phyloP scores from a whole-genome alignment of 164 flowering plant species.

The Vitis rotundifolia region DNA sequence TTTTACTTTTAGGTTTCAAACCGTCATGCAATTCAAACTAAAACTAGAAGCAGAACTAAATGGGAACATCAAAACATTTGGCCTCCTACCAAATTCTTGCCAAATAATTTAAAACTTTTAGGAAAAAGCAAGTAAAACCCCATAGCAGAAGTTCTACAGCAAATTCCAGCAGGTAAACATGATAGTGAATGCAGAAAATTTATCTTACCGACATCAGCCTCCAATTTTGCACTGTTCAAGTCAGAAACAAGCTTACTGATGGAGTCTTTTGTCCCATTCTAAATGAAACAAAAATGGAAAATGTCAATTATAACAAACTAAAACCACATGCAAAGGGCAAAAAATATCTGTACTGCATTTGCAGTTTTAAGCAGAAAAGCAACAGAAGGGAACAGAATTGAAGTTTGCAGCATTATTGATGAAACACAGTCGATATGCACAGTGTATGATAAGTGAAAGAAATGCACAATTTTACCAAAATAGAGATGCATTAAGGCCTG shows the following conservation, averaged over 20 bases:
- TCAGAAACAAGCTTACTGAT: slow-evolving; percentile 89
- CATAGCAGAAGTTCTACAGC: not conserved
- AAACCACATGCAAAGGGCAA: not conserved
- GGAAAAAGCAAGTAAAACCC: not conserved
- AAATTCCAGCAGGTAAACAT: not conserved
- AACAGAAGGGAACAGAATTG: too few species aligned
- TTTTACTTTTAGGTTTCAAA: too few species aligned
- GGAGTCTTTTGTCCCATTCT: slow-evolving; percentile 95
- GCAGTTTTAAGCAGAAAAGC: too few species aligned
- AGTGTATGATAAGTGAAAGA: too few species aligned
- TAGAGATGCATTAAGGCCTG: too few species aligned
- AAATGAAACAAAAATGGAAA: slow-evolving; percentile 7
- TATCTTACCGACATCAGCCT: slow-evolving; percentile 87
- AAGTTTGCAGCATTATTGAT: too few species aligned
- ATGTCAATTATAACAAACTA: slow-evolving; percentile 1
- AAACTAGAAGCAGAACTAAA: not conserved
- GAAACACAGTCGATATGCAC: too few species aligned
- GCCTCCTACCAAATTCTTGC: not conserved
- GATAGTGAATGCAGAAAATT: not conserved
- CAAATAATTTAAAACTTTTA: not conserved
- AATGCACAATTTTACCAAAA: too few species aligned
- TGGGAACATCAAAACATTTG: not conserved
- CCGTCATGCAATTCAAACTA: too few species aligned
- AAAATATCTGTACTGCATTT: not conserved
- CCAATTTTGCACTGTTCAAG: slow-evolving; percentile 76